Evolutionary conservation across 2,329 filamentous ascomycete species (phyloP).

Genomic region (Fusarium torulosum): DNA sequence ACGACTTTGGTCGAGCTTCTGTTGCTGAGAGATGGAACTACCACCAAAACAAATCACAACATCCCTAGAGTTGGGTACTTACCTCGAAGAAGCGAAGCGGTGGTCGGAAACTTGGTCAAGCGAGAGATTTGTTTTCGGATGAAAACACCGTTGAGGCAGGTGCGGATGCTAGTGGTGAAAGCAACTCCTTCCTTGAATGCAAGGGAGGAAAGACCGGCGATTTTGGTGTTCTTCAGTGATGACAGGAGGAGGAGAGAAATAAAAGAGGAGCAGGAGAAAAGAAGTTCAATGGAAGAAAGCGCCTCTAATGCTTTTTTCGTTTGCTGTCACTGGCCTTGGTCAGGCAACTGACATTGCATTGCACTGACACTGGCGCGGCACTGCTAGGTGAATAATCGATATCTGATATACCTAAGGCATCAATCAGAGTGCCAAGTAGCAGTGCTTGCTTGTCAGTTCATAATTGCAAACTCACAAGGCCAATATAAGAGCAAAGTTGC

Average conservation of each 20-base stretch:
- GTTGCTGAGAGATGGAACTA: not conserved
- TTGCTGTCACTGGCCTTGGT: constrained; percentile 12
- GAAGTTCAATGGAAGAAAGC: constrained; percentile 1
- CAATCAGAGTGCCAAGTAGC: not conserved
- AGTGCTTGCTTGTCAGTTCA: constrained; percentile 15
- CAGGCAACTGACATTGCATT: constrained; percentile 15
- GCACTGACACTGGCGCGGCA: not conserved
- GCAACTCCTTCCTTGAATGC: constrained; percentile 25
- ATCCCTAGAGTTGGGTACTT: not conserved
- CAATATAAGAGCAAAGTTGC: not conserved
- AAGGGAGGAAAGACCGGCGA: constrained; percentile 1
- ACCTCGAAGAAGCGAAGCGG: constrained; percentile 23
- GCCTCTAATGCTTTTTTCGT: constrained; percentile 4
- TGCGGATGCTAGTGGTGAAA: not conserved
- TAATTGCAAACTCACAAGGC: not conserved
- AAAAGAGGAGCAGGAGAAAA: not conserved
- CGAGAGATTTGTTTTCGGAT: not conserved
- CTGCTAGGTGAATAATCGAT: not conserved
- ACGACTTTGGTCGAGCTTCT: not conserved
- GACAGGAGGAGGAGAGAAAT: not conserved
- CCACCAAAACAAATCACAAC: not conserved
- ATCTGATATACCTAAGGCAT: not conserved
- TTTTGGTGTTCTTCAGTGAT: constrained; percentile 7
- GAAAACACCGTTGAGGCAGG: not conserved
- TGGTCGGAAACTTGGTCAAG: not conserved